Base-by-base conservation (phyloP, 352 stramenopile species). In the Pythium oligandrum region DNA sequence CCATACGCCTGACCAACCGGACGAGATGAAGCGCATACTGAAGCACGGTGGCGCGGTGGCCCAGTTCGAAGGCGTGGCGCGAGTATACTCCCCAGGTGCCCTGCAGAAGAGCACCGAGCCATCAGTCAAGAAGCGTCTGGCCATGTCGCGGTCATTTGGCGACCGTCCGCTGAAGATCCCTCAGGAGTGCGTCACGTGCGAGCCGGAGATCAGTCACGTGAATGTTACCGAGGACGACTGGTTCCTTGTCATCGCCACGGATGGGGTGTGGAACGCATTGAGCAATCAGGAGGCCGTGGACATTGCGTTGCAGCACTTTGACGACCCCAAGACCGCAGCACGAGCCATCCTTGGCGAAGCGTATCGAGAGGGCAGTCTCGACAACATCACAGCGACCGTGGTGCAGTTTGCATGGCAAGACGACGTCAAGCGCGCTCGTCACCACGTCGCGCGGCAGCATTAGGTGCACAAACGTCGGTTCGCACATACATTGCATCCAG, bases 251-350 rank as follows among this genome's bases (percentile, higher is more conserved):
- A 33, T 88, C 35, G 73, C 75, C 4, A 84, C 64, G n/a, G 77
- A 88, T 56, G 73, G 79, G 30, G 53, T 88, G 17, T 88, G 71
- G 77, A 69, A 86, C 59, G 73, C 81, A 0, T 44, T 90, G 56
- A 84, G 61, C 40, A 78, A 78, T 26, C 68, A 90, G 52, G 71
- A 88, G 10, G 79, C 58, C 0, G 69, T 85, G 31, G 61, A 70
- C 42, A 77, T 87, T 11, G 78, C 57, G 1, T 54, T 81, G 33
- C 35, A 50, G 37, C 63, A 78, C 36, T 73, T 75, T 33, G 36
- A 63, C 7, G 63, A 79, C 34, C 47, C 72, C 6, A 75, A 82
- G 58, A 48, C 55, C 8, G 79, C 75, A 2, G 70, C 74, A 1
- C 53, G 67, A 17, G 75, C 75, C 7, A 66, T 90, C 40, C 65